Evolutionary conservation across 2,329 filamentous ascomycete genomes (phyloP).

Genomic region (Amauroascus niger): DNA sequence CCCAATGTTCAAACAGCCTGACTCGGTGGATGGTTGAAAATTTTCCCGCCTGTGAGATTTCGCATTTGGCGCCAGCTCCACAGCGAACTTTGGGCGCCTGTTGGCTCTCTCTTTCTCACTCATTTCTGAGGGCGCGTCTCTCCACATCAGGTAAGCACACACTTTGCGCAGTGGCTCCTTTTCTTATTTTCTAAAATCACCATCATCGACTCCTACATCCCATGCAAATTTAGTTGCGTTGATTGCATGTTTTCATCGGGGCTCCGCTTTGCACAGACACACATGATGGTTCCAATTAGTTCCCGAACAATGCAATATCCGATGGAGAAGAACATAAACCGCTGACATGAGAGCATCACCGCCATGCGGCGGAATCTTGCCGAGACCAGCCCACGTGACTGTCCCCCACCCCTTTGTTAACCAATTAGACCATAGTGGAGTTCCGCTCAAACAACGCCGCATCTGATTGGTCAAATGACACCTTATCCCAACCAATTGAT

Average conservation of each 20-base stretch:
- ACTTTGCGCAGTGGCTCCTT: no score
- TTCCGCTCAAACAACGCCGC: background rate
- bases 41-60: background rate
- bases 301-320: no score
- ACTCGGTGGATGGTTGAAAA: no score
- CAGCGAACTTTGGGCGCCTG: background rate
- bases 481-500: background rate
- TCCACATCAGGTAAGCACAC: no score
- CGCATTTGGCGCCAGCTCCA: background rate
- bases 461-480: background rate
- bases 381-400: background rate
- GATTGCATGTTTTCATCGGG: no score
- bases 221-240: no score
- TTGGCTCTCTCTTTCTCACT: background rate
- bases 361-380: background rate
- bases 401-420: background rate
- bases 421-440: background rate
- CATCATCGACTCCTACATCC: no score
- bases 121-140: background rate
- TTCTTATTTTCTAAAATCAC: no score
- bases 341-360: background rate
- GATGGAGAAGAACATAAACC: no score
- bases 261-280: no score
- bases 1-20: no score
- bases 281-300: no score